Conservation (phyloP, 768 basidiomycete genomes). For the Russula sp. region DNA sequence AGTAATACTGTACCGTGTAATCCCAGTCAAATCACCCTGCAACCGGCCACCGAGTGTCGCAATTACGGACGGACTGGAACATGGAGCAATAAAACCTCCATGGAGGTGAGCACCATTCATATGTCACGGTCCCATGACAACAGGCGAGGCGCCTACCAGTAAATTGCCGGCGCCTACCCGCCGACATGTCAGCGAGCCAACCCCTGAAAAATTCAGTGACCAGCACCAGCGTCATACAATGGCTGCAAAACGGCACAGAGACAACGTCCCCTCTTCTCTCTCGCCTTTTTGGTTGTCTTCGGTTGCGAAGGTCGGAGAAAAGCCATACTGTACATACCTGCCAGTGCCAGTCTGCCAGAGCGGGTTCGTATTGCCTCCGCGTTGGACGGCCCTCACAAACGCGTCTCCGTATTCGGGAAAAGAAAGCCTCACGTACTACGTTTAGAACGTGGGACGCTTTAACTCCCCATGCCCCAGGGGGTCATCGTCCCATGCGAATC, state of each 20-base stretch:
- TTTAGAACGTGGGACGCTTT: background rate
- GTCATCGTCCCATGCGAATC: background rate
- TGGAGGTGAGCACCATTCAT: background rate
- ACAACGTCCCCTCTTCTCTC: background rate
- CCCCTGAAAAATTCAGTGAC: background rate
- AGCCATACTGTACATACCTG: background rate
- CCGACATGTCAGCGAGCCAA: background rate
- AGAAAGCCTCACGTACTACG: background rate
- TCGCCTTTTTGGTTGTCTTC: background rate
- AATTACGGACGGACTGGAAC: background rate
- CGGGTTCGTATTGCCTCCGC: background rate
- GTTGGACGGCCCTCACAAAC: background rate
- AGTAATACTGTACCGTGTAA: background rate
- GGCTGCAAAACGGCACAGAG: background rate
- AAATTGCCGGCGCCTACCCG: background rate
- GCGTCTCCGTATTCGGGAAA: background rate
- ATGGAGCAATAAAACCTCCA: background rate
- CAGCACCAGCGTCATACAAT: background rate
- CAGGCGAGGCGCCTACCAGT: background rate
- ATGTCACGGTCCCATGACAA: slow-evolving; percentile 6
- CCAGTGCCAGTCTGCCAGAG: background rate
- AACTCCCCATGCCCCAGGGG: too few species aligned
- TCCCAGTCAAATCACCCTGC: too few species aligned
- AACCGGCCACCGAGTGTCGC: too few species aligned
- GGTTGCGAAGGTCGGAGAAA: background rate